Evolutionary conservation across 345 rosid genomes (phyloP), one percentile per base, ranked within the genome.

Genomic region (Eucalyptus curtisii): DNA sequence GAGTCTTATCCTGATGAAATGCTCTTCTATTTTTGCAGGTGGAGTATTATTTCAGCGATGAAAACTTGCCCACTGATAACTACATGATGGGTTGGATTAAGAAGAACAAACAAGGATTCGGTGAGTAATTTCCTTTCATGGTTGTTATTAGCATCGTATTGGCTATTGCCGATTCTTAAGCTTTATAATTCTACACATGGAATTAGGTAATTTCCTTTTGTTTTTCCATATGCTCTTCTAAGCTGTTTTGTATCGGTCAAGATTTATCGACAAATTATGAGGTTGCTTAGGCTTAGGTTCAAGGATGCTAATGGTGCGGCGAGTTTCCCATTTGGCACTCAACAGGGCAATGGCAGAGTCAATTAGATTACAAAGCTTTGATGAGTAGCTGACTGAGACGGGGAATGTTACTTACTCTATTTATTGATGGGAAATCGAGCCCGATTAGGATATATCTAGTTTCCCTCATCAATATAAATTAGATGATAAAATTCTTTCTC

Each of bases 1-100:
- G 42, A 49, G 84, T 44, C 37, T 20, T 86, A 55, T 44, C 53
- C 27, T 53, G 88, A 71, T 22, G 53, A 40, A 4, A 47, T 24
- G 85, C 52, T 6, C 25, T 52, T 25, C 31, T 91, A 88, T 89
- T 93, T 93, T 88, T 87, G 84, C 84, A 97, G 99, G 99, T 95
- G 90, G 99, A 97, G 86, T 96, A 96, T 81, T 97, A 97, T 89
- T 97, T 97, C 89, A 95, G 99, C 86, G 98, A 96, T 87, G 99
- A 95, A 89, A 97, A 97, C 93, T 91, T 97, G 91, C 97, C 93
- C 42, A 92, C 93, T 11, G 99, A 97, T 92, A 97, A 96, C 88
- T 90, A 95, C 89, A 91, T 96, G 94, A 89, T 94, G 88, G 90
- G 90, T 91, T 91, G 94, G 89, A 93, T 96, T 85, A 96, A 94